Conservation (phyloP, 345 rosid species). For the Odontarrhena argentea region DNA sequence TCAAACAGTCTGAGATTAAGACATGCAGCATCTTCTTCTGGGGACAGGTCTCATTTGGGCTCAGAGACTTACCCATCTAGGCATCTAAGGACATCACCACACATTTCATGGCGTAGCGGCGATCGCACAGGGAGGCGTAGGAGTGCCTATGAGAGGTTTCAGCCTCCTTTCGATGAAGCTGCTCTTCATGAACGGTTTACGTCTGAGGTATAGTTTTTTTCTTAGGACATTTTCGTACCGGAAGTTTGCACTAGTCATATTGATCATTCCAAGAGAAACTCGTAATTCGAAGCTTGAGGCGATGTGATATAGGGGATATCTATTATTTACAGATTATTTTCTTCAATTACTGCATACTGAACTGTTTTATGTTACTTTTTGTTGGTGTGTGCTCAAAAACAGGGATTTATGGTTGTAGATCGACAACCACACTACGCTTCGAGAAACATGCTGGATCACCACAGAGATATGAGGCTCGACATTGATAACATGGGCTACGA, state of each 20-base stretch:
- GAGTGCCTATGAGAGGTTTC: constrained; percentile 62
- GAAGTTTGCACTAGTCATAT: not conserved
- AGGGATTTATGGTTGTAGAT: constrained; percentile 64
- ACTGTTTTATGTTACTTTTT: constrained; percentile 18
- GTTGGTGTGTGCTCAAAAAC: constrained; percentile 5
- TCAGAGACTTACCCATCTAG: constrained; percentile 66
- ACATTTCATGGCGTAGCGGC: constrained; percentile 58
- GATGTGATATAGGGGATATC: not conserved
- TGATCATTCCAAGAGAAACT: not conserved
- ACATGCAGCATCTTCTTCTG: constrained; percentile 54
- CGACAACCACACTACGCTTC: constrained; percentile 57
- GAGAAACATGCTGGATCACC: constrained; percentile 63
- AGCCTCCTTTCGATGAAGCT: constrained; percentile 54
- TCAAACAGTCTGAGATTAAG: constrained; percentile 53
- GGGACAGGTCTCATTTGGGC: constrained; percentile 56
- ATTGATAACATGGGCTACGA: constrained; percentile 84
- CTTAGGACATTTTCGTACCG: not conserved
- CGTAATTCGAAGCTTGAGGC: not conserved
- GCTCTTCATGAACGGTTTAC: constrained; percentile 55
- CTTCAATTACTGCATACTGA: constrained; percentile 10
- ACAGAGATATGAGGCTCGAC: constrained; percentile 87
- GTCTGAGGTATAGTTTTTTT: constrained; percentile 56
- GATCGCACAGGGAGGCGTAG: constrained; percentile 73
- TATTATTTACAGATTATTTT: not conserved
- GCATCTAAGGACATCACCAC: constrained; percentile 56